Evolutionary conservation across 805 yeast species (phyloP).

Genomic region (Alloascoidea africana): DNA sequence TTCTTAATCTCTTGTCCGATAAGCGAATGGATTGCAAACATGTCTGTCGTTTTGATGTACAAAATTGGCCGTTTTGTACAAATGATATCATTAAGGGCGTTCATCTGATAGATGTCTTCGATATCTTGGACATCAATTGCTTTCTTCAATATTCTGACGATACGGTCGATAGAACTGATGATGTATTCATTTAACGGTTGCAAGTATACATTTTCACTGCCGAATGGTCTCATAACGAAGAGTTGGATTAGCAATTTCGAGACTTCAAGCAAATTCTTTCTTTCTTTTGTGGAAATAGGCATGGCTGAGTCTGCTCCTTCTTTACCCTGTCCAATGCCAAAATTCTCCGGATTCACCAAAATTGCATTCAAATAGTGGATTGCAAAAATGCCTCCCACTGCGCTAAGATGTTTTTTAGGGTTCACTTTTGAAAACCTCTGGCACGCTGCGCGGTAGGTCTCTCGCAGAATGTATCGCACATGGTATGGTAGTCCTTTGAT

Average conservation of each 20-base stretch:
- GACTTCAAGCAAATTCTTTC: constrained; percentile 39
- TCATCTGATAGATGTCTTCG: constrained; percentile 44
- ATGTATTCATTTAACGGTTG: constrained; percentile 73
- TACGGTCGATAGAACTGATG: constrained; percentile 29
- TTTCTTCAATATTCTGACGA: constrained; percentile 27
- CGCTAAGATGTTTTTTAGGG: constrained; percentile 44
- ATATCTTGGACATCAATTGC: constrained; percentile 40
- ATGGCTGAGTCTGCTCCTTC: not conserved
- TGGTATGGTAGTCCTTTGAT: constrained; percentile 37
- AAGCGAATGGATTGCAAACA: constrained; percentile 22
- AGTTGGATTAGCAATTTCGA: constrained; percentile 48
- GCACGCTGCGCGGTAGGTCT: constrained; percentile 17
- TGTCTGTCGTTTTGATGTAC: constrained; percentile 19
- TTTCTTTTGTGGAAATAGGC: constrained; percentile 8
- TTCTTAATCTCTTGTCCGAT: constrained; percentile 6
- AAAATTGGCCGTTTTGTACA: constrained; percentile 27
- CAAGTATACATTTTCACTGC: constrained; percentile 42
- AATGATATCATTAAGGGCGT: constrained; percentile 55
- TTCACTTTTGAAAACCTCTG: constrained; percentile 35
- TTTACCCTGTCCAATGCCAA: too few species aligned
- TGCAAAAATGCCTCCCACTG: constrained; percentile 42
- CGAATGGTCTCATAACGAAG: constrained; percentile 54
- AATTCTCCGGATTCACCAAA: constrained; percentile 34
- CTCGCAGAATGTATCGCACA: constrained; percentile 37
- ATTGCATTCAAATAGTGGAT: constrained; percentile 21